Evolutionary conservation across 1,284 basidiomycete genomes (phyloP).

Genomic region (Leucoagaricus sp.): DNA sequence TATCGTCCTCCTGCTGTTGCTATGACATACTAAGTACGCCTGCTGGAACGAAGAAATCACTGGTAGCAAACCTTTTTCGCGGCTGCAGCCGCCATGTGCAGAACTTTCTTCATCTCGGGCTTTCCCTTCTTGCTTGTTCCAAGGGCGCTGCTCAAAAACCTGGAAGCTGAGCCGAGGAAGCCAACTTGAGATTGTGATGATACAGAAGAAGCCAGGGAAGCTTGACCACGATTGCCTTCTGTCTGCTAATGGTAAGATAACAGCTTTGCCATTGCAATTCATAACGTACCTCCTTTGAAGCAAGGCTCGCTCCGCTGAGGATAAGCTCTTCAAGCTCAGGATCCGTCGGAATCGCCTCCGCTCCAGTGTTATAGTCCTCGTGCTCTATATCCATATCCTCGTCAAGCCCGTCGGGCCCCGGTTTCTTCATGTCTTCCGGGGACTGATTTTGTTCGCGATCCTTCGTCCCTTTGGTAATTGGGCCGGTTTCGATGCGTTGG

Average conservation of each 20-base stretch:
- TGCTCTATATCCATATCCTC: slow-evolving; percentile 26
- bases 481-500: slow-evolving; percentile 39
- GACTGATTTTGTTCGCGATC: slow-evolving; percentile 13
- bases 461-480: slow-evolving; percentile 20
- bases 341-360: slow-evolving; percentile 31
- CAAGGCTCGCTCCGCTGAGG: slow-evolving; percentile 37
- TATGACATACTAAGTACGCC: slow-evolving; percentile 31
- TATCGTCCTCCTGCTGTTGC: slow-evolving; percentile 87
- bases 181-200: slow-evolving; percentile 57
- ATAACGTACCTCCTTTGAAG: slow-evolving; percentile 45
- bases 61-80: slow-evolving; percentile 73
- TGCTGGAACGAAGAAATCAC: neutral
- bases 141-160: slow-evolving; percentile 62
- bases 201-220: slow-evolving; percentile 51
- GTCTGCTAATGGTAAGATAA: slow-evolving; percentile 19
- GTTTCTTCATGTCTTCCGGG: slow-evolving; percentile 3
- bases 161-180: slow-evolving; percentile 68
- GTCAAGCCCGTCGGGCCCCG: slow-evolving; percentile 27
- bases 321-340: slow-evolving; percentile 44
- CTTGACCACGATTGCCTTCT: slow-evolving; percentile 11
- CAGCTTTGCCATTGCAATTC: neutral
- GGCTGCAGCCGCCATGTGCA: slow-evolving; percentile 79
- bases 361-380: slow-evolving; percentile 32
- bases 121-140: slow-evolving; percentile 69
- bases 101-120: slow-evolving; percentile 74